Evolutionary conservation across 306 rosid genomes (phyloP).

Genomic region (Quercus wislizeni): DNA sequence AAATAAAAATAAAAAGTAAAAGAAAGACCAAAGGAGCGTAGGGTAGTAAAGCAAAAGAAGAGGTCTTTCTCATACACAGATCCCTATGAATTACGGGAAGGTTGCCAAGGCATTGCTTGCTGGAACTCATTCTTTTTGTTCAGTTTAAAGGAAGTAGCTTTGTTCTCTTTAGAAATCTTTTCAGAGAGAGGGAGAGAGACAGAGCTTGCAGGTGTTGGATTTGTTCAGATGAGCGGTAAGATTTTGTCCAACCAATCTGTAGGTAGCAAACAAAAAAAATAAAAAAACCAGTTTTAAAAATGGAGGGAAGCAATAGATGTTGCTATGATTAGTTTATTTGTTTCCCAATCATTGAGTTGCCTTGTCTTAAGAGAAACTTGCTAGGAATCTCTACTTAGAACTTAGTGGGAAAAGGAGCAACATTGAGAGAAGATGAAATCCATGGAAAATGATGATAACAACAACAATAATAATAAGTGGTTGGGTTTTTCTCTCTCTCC

Average conservation of each 20-base stretch:
- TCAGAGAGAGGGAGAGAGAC: slow-evolving; percentile 18
- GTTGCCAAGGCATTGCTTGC: slow-evolving; percentile 54
- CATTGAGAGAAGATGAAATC: slow-evolving; percentile 47
- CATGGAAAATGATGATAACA: slow-evolving; percentile 46
- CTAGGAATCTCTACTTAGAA: slow-evolving; percentile 23
- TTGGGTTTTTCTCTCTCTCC: slow-evolving; percentile 75
- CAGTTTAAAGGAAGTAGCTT: slow-evolving; percentile 61
- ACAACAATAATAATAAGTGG: slow-evolving; percentile 51
- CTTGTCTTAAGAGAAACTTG: slow-evolving; percentile 27
- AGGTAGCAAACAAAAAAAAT: slow-evolving; percentile 28
- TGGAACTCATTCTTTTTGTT: slow-evolving; percentile 77
- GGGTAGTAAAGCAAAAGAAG: slow-evolving; percentile 51
- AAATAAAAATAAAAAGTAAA: slow-evolving; percentile 31
- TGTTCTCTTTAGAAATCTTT: slow-evolving; percentile 43
- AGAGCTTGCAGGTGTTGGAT: slow-evolving; percentile 42
- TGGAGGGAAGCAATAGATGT: slow-evolving; percentile 21
- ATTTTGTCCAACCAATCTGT: slow-evolving; percentile 36
- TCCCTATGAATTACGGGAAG: slow-evolving; percentile 68
- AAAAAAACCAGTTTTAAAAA: slow-evolving; percentile 25
- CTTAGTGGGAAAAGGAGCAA: slow-evolving; percentile 7
- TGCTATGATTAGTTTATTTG: slow-evolving; percentile 39
- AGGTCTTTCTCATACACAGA: slow-evolving; percentile 84
- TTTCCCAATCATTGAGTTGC: slow-evolving; percentile 53
- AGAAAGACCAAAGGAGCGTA: slow-evolving; percentile 27
- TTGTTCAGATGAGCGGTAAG: slow-evolving; percentile 31